Percentiles rank a stretch among this genome's conserved stretches.
phyloP scores from a whole-genome alignment of 2,329 filamentous ascomycete genomes.

The Sporothrix globosa region DNA sequence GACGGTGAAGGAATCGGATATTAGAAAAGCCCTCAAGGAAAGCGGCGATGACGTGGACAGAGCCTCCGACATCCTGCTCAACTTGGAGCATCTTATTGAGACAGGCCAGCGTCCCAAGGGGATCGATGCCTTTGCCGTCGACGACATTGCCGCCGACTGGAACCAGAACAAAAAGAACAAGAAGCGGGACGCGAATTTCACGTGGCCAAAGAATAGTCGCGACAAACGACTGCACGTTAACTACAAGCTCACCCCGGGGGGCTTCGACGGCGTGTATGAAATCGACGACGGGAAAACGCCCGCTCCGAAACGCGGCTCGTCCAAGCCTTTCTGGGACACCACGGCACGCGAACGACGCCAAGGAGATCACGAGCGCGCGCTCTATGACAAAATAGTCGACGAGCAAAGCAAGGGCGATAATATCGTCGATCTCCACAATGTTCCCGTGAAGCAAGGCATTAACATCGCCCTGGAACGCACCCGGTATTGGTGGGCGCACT shows the following conservation, averaged over 20 bases:
- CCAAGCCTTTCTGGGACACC: conserved; percentile 55
- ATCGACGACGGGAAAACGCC: conserved; percentile 27
- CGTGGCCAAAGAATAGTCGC: conserved; percentile 43
- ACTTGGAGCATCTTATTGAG: conserved; percentile 75
- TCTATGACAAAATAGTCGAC: conserved; percentile 70
- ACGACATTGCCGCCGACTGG: conserved; percentile 39
- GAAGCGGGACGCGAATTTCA: conserved; percentile 40
- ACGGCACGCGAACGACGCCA: conserved; percentile 4
- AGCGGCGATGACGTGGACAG: conserved; percentile 66
- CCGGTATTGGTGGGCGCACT: conserved; percentile 72
- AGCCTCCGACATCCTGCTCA: conserved; percentile 80
- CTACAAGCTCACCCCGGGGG: conserved; percentile 48
- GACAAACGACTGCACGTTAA: conserved; percentile 45
- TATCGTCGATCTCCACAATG: conserved; percentile 82
- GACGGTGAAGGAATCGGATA: conserved; percentile 65
- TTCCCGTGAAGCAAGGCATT: conserved; percentile 78
- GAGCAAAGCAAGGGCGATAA: conserved; percentile 66
- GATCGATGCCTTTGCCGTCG: conserved; percentile 77
- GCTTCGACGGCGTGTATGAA: conserved; percentile 42
- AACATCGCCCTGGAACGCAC: conserved; percentile 72
- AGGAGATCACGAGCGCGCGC: background rate
- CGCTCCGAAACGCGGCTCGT: conserved; percentile 57
- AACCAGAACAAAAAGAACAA: conserved; percentile 6
- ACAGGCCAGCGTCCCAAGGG: conserved; percentile 67
- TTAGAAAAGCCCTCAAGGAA: conserved; percentile 69